Conservation (phyloP, 257 asterid genomes). For the Thymus quinquecostatus region DNA sequence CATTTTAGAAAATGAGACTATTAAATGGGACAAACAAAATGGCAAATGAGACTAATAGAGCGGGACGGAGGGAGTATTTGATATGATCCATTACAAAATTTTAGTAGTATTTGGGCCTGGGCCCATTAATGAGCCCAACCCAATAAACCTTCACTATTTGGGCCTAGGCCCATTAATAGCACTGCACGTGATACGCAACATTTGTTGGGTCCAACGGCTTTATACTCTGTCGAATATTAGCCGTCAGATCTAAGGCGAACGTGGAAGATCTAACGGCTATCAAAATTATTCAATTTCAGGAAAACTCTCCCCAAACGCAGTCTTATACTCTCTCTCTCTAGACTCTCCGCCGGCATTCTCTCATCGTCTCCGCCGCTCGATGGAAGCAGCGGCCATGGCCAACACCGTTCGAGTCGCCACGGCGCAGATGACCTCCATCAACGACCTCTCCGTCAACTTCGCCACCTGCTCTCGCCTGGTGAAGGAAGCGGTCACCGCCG, state of each 20-base stretch:
- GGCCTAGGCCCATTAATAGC: neutral
- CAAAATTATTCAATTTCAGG: neutral
- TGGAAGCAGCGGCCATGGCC: constrained; percentile 54
- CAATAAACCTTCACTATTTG: neutral
- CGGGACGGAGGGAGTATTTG: no score
- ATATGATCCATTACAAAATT: no score
- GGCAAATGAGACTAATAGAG: no score
- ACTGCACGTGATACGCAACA: neutral
- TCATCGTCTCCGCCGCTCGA: neutral
- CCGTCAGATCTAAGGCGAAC: constrained; percentile 19
- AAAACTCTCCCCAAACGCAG: neutral
- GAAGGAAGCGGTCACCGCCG: constrained; percentile 87
- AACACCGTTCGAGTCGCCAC: constrained; percentile 74
- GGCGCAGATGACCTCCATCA: constrained; percentile 93
- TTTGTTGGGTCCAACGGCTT: no score
- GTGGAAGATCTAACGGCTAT: constrained; percentile 8
- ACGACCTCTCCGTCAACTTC: constrained; percentile 71
- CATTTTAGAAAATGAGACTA: no score
- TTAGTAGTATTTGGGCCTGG: no score
- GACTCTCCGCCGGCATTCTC: neutral
- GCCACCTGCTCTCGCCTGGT: constrained; percentile 86
- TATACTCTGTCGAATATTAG: neutral
- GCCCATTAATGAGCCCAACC: neutral
- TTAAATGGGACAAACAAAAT: no score
- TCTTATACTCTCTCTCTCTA: neutral